These are phyloP conservation scores for Gracilariopsis chorda DNA, from an alignment of 23 red algal species.

Conservation along the genomic window DNA sequence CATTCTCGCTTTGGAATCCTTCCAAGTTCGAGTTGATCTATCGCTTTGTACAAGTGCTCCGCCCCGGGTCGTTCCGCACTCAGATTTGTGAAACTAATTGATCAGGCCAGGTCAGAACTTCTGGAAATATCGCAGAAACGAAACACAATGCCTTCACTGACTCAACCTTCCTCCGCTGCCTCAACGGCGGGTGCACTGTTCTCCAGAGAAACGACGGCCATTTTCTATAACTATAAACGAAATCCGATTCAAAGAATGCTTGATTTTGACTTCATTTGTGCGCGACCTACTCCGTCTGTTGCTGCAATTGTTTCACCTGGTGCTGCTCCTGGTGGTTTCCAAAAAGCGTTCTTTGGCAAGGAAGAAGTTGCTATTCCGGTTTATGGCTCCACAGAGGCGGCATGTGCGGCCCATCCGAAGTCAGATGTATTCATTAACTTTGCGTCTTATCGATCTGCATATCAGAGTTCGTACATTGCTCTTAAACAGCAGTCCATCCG, in stretches of 20 bases:
- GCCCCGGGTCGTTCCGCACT: no score
- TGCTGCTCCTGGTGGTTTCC: conserved; percentile 87
- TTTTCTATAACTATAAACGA: conserved; percentile 98
- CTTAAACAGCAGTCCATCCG: conserved; percentile 68
- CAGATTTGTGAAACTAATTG: no score
- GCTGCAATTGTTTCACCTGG: conserved; percentile 91
- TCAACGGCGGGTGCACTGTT: conserved; percentile 68
- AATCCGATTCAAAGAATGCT: conserved; percentile 97
- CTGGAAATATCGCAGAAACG: no score
- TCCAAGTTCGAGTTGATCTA: no score
- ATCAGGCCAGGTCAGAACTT: no score
- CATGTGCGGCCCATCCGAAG: conserved; percentile 71
- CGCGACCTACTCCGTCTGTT: conserved; percentile 70
- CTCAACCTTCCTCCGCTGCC: conserved; percentile 19
- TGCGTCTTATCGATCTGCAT: conserved; percentile 92
- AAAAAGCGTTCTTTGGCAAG: conserved; percentile 96
- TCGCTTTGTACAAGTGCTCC: no score
- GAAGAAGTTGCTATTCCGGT: conserved; percentile 92
- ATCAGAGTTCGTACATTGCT: conserved; percentile 68
- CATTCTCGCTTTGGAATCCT: no score
- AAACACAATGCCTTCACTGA: not conserved
- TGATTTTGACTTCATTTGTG: conserved; percentile 98
- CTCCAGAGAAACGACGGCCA: conserved; percentile 73
- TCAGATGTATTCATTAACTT: conserved; percentile 97
- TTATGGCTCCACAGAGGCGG: conserved; percentile 81